Evolutionary conservation across 139 green algal genomes (phyloP).

Genomic region (Eudorina sp.): DNA sequence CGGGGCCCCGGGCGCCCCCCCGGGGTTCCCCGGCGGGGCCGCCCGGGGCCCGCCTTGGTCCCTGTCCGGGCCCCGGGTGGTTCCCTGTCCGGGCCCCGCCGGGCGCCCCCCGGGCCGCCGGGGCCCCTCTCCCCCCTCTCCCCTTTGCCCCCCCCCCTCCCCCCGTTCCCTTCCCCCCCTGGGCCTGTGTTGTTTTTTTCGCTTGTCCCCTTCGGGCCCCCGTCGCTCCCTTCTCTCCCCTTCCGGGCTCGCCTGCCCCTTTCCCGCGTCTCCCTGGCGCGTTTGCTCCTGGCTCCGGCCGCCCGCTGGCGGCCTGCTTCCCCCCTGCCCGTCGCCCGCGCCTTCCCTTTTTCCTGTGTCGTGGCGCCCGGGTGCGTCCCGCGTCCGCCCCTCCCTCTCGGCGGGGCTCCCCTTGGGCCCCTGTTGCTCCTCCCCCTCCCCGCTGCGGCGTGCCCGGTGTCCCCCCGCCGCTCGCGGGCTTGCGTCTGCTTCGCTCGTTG

Average conservation of each 20-base stretch:
- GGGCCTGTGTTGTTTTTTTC: no score
- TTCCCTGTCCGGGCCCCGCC: no score
- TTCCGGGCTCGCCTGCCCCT: background rate
- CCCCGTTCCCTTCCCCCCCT: no score
- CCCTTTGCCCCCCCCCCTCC: background rate
- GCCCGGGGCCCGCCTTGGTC: no score
- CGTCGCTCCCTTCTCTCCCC: no score
- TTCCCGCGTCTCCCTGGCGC: background rate
- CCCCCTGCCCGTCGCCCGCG: background rate
- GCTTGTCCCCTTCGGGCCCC: no score
- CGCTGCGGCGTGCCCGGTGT: background rate
- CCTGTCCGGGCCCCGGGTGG: no score
- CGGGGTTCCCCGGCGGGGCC: no score
- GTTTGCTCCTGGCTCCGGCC: background rate
- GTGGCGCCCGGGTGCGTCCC: constrained; percentile 2
- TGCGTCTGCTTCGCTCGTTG: background rate
- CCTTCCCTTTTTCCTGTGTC: constrained; percentile 24
- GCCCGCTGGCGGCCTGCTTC: constrained; percentile 11
- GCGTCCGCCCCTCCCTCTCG: constrained; percentile 4
- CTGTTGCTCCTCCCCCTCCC: background rate
- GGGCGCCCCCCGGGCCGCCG: no score
- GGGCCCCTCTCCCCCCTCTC: background rate
- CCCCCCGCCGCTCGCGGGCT: background rate
- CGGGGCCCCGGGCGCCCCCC: no score
- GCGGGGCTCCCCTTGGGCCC: background rate